Evolutionary conservation across 1,284 basidiomycete species (phyloP).

Genomic region (Puccinia polysora): DNA sequence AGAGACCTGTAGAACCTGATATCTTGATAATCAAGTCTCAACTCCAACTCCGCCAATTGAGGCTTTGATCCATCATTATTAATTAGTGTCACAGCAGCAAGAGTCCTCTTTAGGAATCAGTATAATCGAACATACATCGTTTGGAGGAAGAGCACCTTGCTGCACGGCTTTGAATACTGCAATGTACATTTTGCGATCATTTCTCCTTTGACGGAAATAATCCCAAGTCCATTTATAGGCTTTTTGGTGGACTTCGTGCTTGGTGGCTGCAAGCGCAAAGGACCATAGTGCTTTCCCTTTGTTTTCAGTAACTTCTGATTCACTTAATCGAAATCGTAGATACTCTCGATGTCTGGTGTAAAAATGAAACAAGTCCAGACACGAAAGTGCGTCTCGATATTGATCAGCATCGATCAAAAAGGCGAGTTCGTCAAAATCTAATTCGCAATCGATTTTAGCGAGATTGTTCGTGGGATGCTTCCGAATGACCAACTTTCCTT

Average conservation of each 20-base stretch:
- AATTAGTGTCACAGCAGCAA: background rate
- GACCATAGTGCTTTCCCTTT: constrained; percentile 68
- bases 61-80: constrained; percentile 45
- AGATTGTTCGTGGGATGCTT: constrained; percentile 67
- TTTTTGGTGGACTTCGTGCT: constrained; percentile 78
- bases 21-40: constrained; percentile 84
- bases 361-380: constrained; percentile 96
- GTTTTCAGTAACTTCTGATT: constrained; percentile 64
- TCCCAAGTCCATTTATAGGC: constrained; percentile 85
- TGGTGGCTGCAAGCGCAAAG: constrained; percentile 78
- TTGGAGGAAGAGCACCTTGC: constrained; percentile 9
- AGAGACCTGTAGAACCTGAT: constrained; percentile 97
- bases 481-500: constrained; percentile 83
- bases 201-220: constrained; percentile 80
- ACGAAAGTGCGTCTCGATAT: constrained; percentile 87
- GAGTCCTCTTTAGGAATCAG: background rate
- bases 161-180: constrained; percentile 66
- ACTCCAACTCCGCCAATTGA: constrained; percentile 68
- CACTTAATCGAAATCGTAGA: constrained; percentile 62
- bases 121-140: background rate
- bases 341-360: constrained; percentile 89
- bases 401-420: constrained; percentile 89
- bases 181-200: constrained; percentile 78
- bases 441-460: constrained; percentile 81
- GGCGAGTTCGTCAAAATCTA: constrained; percentile 90